These are phyloP conservation scores for Pyrenochaeta sp. DNA, from an alignment of 2,329 filamentous ascomycete genomes.

Conservation along the genomic window DNA sequence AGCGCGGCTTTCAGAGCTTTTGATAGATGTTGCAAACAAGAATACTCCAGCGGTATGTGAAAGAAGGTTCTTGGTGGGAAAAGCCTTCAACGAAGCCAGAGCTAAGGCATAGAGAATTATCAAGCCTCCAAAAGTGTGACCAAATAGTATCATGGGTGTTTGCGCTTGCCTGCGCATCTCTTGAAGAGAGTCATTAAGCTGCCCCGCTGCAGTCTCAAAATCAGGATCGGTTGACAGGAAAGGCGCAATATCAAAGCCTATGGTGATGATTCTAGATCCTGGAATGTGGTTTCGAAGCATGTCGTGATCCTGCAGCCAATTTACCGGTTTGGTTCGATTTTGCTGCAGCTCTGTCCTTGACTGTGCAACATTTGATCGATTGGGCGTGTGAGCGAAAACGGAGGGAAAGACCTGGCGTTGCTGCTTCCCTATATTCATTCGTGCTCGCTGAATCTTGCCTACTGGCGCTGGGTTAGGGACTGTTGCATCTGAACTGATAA, in stretches of 20 bases:
- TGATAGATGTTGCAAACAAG: conserved; percentile 3
- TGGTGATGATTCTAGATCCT: conserved; percentile 2
- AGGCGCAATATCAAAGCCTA: conserved; percentile 8
- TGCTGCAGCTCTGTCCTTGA: background rate
- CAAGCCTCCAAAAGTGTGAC: too few relatives aligned
- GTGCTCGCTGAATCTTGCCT: conserved; percentile 2
- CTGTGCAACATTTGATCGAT: too few relatives aligned
- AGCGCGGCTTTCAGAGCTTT: background rate
- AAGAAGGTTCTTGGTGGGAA: background rate
- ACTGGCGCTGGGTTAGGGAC: background rate
- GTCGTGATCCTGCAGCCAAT: conserved; percentile 7
- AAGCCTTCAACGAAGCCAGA: background rate
- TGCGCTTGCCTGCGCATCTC: background rate
- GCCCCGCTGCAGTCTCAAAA: conserved; percentile 5
- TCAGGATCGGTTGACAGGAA: background rate
- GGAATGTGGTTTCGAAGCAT: conserved; percentile 12
- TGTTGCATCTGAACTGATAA: background rate
- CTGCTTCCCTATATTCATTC: conserved; percentile 7
- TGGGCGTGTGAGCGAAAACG: too few relatives aligned
- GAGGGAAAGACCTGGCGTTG: background rate
- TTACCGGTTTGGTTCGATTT: background rate
- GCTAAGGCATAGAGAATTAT: too few relatives aligned
- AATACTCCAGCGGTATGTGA: conserved; percentile 7
- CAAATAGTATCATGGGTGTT: conserved; percentile 8
- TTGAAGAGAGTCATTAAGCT: conserved; percentile 7